phyloP scores from a whole-genome alignment of 1,284 basidiomycete genomes.

The Trametes pubescens region DNA sequence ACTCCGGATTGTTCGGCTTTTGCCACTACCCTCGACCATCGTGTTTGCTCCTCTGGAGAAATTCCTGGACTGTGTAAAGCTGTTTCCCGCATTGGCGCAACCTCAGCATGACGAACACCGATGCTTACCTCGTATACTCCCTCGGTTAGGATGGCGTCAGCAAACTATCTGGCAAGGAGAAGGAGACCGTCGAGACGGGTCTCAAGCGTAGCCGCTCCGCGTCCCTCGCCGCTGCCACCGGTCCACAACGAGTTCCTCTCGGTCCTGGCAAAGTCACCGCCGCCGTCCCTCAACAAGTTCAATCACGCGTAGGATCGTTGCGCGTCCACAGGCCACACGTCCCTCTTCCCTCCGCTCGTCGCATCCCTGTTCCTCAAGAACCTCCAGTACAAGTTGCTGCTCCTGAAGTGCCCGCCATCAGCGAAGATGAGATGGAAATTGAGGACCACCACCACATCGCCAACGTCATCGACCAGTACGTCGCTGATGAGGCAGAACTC shows the following conservation, averaged over 20 bases:
- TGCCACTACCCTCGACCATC: background rate
- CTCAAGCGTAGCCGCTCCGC: slow-evolving; percentile 69
- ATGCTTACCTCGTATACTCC: slow-evolving; percentile 23
- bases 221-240: slow-evolving; percentile 64
- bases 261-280: slow-evolving; percentile 61
- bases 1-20: background rate
- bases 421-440: slow-evolving; percentile 67
- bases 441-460: slow-evolving; percentile 49
- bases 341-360: slow-evolving; percentile 42
- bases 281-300: slow-evolving; percentile 43
- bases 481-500: slow-evolving; percentile 27
- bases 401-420: slow-evolving; percentile 42
- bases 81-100: background rate
- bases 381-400: slow-evolving; percentile 45
- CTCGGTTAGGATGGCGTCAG: slow-evolving; percentile 31
- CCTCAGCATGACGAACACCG: background rate
- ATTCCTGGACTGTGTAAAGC: too few species aligned
- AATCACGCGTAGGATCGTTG: slow-evolving; percentile 48
- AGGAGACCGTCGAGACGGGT: slow-evolving; percentile 61
- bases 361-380: slow-evolving; percentile 47
- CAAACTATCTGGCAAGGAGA: slow-evolving; percentile 53
- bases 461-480: slow-evolving; percentile 28
- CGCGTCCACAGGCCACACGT: slow-evolving; percentile 38
- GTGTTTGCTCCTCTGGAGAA: background rate
- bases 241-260: slow-evolving; percentile 70